These are phyloP conservation scores for Funneliformis mosseae DNA, from an alignment of 192 early-diverging fungal genomes.

Conservation along the genomic window DNA sequence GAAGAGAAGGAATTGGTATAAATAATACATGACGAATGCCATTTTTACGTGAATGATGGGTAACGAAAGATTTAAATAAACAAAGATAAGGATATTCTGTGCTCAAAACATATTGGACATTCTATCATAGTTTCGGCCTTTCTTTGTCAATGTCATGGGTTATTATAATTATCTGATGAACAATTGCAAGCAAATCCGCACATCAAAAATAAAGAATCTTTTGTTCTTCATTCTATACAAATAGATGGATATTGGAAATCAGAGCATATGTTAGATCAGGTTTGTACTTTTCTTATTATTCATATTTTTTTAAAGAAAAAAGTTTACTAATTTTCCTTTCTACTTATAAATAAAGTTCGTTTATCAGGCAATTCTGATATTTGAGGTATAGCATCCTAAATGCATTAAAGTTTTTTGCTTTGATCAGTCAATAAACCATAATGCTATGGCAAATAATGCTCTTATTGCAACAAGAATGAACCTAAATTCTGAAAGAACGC, in stretches of 20 bases:
- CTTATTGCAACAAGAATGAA: too few species aligned
- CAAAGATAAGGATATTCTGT: background rate
- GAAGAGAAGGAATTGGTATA: slow-evolving; percentile 7
- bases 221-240: slow-evolving; percentile 10
- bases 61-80: slow-evolving; percentile 13
- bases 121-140: slow-evolving; percentile 39
- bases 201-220: background rate
- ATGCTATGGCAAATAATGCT: too few species aligned
- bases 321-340: background rate
- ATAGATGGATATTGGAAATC: background rate
- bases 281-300: slow-evolving; percentile 22
- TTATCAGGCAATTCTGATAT: background rate
- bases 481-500: too few species aligned
- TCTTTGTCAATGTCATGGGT: slow-evolving; percentile 30
- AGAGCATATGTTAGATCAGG: slow-evolving; percentile 32
- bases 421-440: too few species aligned
- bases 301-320: background rate
- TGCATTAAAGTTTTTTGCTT: too few species aligned
- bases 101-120: slow-evolving; percentile 22
- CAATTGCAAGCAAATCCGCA: background rate
- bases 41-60: slow-evolving; percentile 37
- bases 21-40: slow-evolving; percentile 32
- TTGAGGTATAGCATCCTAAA: background rate
- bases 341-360: background rate
- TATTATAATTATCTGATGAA: slow-evolving; percentile 26